These are phyloP conservation scores for Botryotinia convoluta DNA, from an alignment of 2,329 filamentous ascomycete species.

Conservation along the genomic window DNA sequence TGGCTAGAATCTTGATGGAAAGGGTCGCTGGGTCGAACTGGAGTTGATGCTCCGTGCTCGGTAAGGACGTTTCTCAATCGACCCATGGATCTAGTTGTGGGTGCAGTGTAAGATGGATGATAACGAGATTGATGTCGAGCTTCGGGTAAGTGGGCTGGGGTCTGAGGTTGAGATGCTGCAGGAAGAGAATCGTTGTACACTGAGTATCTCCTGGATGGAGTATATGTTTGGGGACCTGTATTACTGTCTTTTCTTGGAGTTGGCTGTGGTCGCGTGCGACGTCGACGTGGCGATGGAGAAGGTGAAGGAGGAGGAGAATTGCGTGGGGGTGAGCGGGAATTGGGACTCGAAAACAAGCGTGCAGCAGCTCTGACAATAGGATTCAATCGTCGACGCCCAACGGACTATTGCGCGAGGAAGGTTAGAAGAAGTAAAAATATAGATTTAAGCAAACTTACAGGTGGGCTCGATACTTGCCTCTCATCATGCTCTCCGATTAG, in stretches of 20 bases:
- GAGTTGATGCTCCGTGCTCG: not conserved
- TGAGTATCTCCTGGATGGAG: slow-evolving; percentile 36
- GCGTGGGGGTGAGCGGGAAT: slow-evolving; percentile 26
- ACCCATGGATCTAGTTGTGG: slow-evolving; percentile 32
- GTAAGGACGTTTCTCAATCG: slow-evolving; percentile 10
- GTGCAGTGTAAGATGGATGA: slow-evolving; percentile 46
- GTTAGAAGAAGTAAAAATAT: not conserved
- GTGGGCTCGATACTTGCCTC: not conserved
- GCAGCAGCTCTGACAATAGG: slow-evolving; percentile 20
- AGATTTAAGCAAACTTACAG: not conserved
- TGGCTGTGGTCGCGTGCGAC: slow-evolving; percentile 15
- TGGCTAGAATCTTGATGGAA: slow-evolving; percentile 1
- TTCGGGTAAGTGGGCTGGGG: slow-evolving; percentile 50
- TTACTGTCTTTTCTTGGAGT: slow-evolving; percentile 5
- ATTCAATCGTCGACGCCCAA: slow-evolving; percentile 13
- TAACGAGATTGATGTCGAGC: slow-evolving; percentile 47
- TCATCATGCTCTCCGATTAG: slow-evolving; percentile 2
- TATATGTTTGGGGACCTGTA: slow-evolving; percentile 24
- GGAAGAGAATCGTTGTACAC: slow-evolving; percentile 50
- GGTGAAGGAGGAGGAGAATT: slow-evolving; percentile 23
- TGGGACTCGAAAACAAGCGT: slow-evolving; percentile 25
- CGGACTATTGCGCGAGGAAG: slow-evolving; percentile 16
- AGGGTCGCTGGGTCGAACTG: not conserved
- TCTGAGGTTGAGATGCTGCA: slow-evolving; percentile 48
- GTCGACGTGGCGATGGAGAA: slow-evolving; percentile 24